Base-by-base conservation (phyloP, 805 yeast species). In the Deakozyma indianensis region DNA sequence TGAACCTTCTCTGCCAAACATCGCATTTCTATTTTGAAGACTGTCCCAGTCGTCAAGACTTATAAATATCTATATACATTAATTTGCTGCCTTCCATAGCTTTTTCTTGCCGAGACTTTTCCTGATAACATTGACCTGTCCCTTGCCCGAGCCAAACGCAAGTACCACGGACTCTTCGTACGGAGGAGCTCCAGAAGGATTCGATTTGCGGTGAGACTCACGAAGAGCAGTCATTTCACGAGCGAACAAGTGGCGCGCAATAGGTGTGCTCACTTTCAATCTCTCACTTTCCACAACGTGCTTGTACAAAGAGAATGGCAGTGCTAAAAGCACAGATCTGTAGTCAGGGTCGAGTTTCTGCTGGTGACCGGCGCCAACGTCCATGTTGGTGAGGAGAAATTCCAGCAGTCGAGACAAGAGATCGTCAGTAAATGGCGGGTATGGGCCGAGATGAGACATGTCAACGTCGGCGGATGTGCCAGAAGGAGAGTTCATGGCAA, bases 161-260 rank as follows among this genome's bases (percentile, higher is more conserved):
- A 62, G 47, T 23, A 62, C 63, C 5, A 62, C 66, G 9, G 50
- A 50, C 43, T 62, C 66, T 41, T 60, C 65, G 43, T 24, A 57
- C 3, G 24, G 40, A 32, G 38, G 11, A 5, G 18, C 18, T n/a
- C 18, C 11, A n/a, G 32, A 23, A 14, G 23, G n/a, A 32, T 18
- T 25, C 1, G 45, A 27, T 25, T 45, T 45, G 16, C 59, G 53
- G 25, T 46, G 44, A 41, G 50, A 47, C 46, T 51, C 56, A 23
- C 65, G 55, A 22, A 51, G 45, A 16, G 47, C 50, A 5, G 53
- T 48, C 29, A 61, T 45, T n/a, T 53, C 56, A 20, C 56, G 50
- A 16, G 64, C 65, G 32, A 46, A 46, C 4, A 28, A 38, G 11
- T 24, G 44, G 23, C 63, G 50, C 25, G 57, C 62, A 62, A 57